Percentiles rank a stretch among this genome's conserved stretches.
phyloP scores from a whole-genome alignment of 805 yeast species.

The Komagataella phaffii region DNA sequence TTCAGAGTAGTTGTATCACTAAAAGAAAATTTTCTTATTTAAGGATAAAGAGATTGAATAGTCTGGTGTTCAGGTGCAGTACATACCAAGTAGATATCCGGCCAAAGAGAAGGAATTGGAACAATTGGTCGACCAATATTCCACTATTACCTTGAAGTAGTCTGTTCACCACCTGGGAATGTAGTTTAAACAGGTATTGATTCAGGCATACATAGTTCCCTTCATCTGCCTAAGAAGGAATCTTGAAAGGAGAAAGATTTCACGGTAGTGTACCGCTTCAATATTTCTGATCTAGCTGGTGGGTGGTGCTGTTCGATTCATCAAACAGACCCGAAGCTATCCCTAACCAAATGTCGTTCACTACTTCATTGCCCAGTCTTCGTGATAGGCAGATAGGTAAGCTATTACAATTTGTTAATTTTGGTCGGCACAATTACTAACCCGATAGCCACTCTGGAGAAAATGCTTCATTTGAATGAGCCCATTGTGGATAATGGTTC shows the following conservation, averaged over 20 bases:
- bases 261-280: neutral
- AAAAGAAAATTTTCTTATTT: neutral
- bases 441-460: conserved; percentile 39
- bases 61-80: neutral
- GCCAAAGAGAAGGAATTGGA: neutral
- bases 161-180: neutral
- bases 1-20: neutral
- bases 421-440: conserved; percentile 1
- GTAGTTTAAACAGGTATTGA: too few relatives aligned
- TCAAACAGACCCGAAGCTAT: neutral
- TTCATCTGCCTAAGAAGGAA: neutral
- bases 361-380: neutral
- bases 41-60: neutral
- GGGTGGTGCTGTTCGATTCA: neutral
- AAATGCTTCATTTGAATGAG: conserved; percentile 73
- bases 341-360: neutral
- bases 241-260: neutral
- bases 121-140: neutral
- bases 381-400: conserved; percentile 1
- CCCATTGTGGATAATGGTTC: conserved; percentile 38
- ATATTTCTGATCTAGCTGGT: neutral
- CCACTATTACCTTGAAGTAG: too few relatives aligned
- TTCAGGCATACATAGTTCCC: neutral
- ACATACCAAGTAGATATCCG: neutral
- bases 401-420: conserved; percentile 5